phyloP scores from a whole-genome alignment of 768 basidiomycete genomes.

The Udeniomyces megalosporus region DNA sequence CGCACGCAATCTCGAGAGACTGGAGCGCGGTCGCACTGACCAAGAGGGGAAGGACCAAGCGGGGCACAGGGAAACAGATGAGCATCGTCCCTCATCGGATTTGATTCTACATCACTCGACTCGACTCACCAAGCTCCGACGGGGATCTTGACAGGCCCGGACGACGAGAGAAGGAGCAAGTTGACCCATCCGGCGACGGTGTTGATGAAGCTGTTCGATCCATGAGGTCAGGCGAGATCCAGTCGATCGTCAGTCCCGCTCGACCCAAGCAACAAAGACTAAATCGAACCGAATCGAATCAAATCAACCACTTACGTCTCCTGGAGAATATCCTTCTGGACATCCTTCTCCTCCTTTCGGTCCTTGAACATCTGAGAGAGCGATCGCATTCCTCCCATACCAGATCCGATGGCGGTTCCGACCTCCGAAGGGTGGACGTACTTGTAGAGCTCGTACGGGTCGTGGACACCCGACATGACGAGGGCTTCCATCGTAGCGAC shows the following conservation, averaged over 20 bases:
- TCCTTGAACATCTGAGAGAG: slow-evolving; percentile 97
- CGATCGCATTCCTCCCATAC: slow-evolving; percentile 90
- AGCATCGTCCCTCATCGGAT: not conserved
- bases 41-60: not conserved
- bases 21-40: slow-evolving; percentile 85
- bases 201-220: slow-evolving; percentile 70
- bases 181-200: slow-evolving; percentile 98
- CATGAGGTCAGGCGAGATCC: slow-evolving; percentile 13
- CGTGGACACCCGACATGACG: slow-evolving; percentile 90
- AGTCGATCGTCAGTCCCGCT: no score
- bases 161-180: slow-evolving; percentile 79
- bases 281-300: no score
- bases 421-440: slow-evolving; percentile 92
- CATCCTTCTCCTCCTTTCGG: slow-evolving; percentile 90
- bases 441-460: slow-evolving; percentile 95
- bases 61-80: not conserved
- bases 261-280: no score
- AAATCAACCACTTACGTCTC: slow-evolving; percentile 58
- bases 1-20: slow-evolving; percentile 94
- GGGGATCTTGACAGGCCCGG: slow-evolving; percentile 96
- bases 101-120: not conserved
- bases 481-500: slow-evolving; percentile 89
- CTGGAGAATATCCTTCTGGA: slow-evolving; percentile 94
- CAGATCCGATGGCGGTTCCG: slow-evolving; percentile 82
- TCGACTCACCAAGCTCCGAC: slow-evolving; percentile 80